These are phyloP conservation scores for Hypoxylon subgilvum DNA, from an alignment of 495 filamentous ascomycete genomes.

Conservation along the genomic window DNA sequence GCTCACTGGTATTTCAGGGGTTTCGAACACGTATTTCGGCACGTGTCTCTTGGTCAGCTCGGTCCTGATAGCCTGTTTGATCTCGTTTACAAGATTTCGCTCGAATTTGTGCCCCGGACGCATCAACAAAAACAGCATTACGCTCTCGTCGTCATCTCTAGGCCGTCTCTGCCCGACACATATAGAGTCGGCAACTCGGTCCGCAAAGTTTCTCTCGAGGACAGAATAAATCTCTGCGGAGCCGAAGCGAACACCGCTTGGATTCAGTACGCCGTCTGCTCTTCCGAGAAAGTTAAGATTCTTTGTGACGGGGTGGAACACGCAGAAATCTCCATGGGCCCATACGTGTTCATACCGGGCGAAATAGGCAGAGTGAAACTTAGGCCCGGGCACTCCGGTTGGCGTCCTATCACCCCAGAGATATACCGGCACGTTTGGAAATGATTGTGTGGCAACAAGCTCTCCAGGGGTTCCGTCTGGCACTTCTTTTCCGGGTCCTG, in stretches of 20 bases:
- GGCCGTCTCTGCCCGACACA: slow-evolving; percentile 77
- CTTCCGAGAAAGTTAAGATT: slow-evolving; percentile 75
- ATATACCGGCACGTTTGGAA: slow-evolving; percentile 74
- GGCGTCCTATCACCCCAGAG: slow-evolving; percentile 68
- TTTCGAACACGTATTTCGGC: slow-evolving; percentile 79
- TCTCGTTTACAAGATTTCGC: slow-evolving; percentile 59
- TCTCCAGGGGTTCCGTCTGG: slow-evolving; percentile 71
- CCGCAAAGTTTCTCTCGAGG: slow-evolving; percentile 68
- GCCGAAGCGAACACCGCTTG: slow-evolving; percentile 84
- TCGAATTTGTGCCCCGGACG: slow-evolving; percentile 63
- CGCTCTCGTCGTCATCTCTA: slow-evolving; percentile 71
- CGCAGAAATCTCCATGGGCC: slow-evolving; percentile 82
- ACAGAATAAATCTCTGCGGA: slow-evolving; percentile 81
- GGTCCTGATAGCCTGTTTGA: slow-evolving; percentile 66
- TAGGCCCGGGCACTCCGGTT: slow-evolving; percentile 54
- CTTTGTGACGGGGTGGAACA: slow-evolving; percentile 69
- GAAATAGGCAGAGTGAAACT: slow-evolving; percentile 76
- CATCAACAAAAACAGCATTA: slow-evolving; percentile 79
- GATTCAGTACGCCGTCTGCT: slow-evolving; percentile 90
- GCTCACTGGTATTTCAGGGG: slow-evolving; percentile 78
- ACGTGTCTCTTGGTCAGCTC: slow-evolving; percentile 76
- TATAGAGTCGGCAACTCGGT: slow-evolving; percentile 67
- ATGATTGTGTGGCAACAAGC: slow-evolving; percentile 69
- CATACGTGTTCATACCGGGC: slow-evolving; percentile 74
- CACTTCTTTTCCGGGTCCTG: slow-evolving; percentile 60